Base-by-base conservation (phyloP, 2,329 filamentous ascomycete species). In the Fusarium pseudograminearum region DNA sequence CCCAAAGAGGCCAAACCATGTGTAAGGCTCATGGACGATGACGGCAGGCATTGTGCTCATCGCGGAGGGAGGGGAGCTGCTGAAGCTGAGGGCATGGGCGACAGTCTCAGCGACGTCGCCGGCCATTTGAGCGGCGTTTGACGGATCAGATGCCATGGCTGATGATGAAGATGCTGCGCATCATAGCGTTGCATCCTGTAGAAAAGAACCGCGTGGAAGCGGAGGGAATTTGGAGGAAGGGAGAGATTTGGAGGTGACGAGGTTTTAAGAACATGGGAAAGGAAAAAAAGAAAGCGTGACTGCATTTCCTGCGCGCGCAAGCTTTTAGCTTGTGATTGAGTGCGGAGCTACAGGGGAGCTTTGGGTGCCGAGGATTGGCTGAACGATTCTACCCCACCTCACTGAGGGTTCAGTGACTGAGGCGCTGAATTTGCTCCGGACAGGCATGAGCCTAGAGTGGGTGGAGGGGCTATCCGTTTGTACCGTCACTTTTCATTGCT, bases 1-100 rank as follows among this genome's bases (percentile, higher is more conserved):
- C 22, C 84, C 87, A 57, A 90, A 78, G 54, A 87, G 77, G 24
- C 87, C 86, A 46, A 90, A 81, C 87, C 87, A 90, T 44, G 87
- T 85, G 18, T 80, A 81, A 5, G 83, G 79, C 66, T 79, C 76
- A 64, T 82, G 78, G 41, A 76, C 74, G 64, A 78, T 76, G 44
- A 77, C 77, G 65, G 79, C 50, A 72, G 73, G 57, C 28, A 72
- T 66, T n/a, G 74, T 73, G 70, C 70, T 82, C 72, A 85, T 76
- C 63, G 79, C 79, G 42, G 82, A 79, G 28, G 80, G 76, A 8
- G 78, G 70, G 33, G 78, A 73, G 51, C 76, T 78, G 60, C 76
- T 78, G 60, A 80, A 73, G 59, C 76, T 78, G 60, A 80, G 73
- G 53, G 75, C 73, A 50, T 69, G 59, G 50, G 76, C 68, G 70